These are phyloP conservation scores for Diophrys sp. DNA, from an alignment of 73 alveolate species.

Conservation along the genomic window DNA sequence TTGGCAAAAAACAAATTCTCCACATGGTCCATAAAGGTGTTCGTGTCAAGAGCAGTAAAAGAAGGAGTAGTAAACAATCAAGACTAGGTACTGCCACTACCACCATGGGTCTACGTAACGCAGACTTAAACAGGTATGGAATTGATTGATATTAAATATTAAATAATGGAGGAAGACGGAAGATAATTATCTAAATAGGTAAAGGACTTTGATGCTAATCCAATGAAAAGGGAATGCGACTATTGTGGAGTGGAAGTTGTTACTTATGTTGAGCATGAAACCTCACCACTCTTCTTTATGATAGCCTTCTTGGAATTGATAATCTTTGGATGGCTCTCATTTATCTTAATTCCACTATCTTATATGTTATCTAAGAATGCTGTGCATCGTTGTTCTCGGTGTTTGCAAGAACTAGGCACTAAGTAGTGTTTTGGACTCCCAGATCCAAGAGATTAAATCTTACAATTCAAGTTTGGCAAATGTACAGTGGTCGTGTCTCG, in stretches of 20 bases:
- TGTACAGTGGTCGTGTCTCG: slow-evolving; percentile 60
- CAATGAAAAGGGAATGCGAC: slow-evolving; percentile 40
- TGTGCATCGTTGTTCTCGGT: slow-evolving; percentile 55
- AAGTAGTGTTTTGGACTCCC: slow-evolving; percentile 50
- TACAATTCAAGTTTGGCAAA: slow-evolving; percentile 56
- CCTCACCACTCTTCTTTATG: slow-evolving; percentile 31
- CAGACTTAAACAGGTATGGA: no score
- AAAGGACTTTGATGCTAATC: slow-evolving; percentile 21
- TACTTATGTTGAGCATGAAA: slow-evolving; percentile 61
- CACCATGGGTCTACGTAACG: no score
- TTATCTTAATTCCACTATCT: slow-evolving; percentile 49
- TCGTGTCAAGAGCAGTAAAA: not conserved
- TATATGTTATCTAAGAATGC: slow-evolving; percentile 46
- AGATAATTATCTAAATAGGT: not conserved
- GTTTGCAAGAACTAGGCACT: slow-evolving; percentile 41
- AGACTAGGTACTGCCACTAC: no score
- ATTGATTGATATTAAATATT: not conserved
- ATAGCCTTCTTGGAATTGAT: slow-evolving; percentile 15
- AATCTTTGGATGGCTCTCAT: slow-evolving; percentile 50
- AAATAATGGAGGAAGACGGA: slow-evolving; percentile 18
- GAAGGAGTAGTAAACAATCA: not conserved
- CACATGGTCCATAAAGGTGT: no score
- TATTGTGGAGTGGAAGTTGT: slow-evolving; percentile 55
- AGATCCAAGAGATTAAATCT: slow-evolving; percentile 44
- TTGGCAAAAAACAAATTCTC: no score